Evolutionary conservation across 2,329 filamentous ascomycete genomes (phyloP), one percentile per base, ranked within the genome.

Genomic region (Xylaria digitata): DNA sequence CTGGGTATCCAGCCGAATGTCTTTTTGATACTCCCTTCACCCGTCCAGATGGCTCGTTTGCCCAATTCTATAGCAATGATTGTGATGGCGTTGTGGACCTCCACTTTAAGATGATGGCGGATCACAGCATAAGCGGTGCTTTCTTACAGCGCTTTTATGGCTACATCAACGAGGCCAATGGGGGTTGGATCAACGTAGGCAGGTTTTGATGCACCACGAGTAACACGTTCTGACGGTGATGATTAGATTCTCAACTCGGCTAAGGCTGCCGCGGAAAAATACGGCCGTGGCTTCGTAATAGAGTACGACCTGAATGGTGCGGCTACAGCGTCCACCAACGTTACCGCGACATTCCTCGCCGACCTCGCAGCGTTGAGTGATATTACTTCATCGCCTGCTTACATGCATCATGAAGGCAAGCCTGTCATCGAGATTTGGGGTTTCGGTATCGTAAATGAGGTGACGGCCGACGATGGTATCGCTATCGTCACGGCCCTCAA

Each of bases 381-480:
- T 3, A 66, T 74, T 46, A 70, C 61, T 56, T 71, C 72, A 1
- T 75, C 74, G 1, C 64, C 70, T 2, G 72, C 73, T 3, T 75
- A 75, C 55, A 74, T 75, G 71, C 71, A 63, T 32, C 73, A 75
- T 19, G 65, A 73, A 34, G 73, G 72, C 5, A 75, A 75, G 43
- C 73, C 74, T 0, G 73, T 75, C 23, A 40, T 75, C 34, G 73
- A 74, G 65, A 66, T 75, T 32, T 75, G 72, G 72, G 73, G 73
- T 13, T 68, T 75, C 37, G 73, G 73, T 3, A 72, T 74, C 43
- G 69, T 72, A 9, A 67, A 54, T 1, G 56, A 63, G 19, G 72
- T 75, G 8, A 74, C 66, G 6, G 65, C 53, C 9, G 68, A 73
- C 26, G 73, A 75, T 48, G 72, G 70, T 17, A 30, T 71, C 17